Conservation (phyloP, 1,284 basidiomycete genomes). For the Moniliella sp. region DNA sequence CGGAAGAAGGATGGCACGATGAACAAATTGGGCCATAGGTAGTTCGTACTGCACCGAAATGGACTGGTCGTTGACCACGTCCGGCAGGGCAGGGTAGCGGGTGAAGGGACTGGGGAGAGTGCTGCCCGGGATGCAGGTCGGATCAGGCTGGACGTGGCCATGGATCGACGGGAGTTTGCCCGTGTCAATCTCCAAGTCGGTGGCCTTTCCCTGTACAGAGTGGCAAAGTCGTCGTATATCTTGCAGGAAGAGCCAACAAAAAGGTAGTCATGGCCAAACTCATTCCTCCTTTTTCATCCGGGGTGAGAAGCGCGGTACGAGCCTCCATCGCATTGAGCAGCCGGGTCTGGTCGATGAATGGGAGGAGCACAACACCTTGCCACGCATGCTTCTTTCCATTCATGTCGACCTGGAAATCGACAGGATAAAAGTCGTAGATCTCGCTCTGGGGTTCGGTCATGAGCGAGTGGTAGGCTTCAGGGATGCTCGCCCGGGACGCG, state of each 20-base stretch:
- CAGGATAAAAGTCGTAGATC: conserved; percentile 87
- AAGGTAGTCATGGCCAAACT: conserved; percentile 61
- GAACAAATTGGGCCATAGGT: conserved; percentile 62
- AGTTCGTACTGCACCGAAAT: conserved; percentile 72
- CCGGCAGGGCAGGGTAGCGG: conserved; percentile 36
- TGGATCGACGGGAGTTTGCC: conserved; percentile 45
- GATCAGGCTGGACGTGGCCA: conserved; percentile 59
- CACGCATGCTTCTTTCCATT: conserved; percentile 98
- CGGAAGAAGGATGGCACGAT: conserved; percentile 61
- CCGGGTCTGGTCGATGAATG: conserved; percentile 77
- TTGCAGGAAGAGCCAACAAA: conserved; percentile 67
- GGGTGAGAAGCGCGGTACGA: conserved; percentile 51
- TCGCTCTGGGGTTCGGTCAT: conserved; percentile 74
- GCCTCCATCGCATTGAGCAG: conserved; percentile 50
- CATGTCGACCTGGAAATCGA: conserved; percentile 89
- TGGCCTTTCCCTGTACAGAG: conserved; percentile 47
- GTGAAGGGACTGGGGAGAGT: conserved; percentile 59
- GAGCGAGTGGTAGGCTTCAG: conserved; percentile 58
- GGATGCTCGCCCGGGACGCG: conserved; percentile 71
- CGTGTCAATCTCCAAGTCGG: conserved; percentile 2
- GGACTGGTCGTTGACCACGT: conserved; percentile 66
- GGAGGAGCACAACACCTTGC: conserved; percentile 89
- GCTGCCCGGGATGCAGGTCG: conserved; percentile 70
- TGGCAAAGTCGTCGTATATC: conserved; percentile 62
- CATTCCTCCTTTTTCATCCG: conserved; percentile 66